phyloP scores from a whole-genome alignment of 2,329 filamentous ascomycete genomes.

The Curvularia sp. region DNA sequence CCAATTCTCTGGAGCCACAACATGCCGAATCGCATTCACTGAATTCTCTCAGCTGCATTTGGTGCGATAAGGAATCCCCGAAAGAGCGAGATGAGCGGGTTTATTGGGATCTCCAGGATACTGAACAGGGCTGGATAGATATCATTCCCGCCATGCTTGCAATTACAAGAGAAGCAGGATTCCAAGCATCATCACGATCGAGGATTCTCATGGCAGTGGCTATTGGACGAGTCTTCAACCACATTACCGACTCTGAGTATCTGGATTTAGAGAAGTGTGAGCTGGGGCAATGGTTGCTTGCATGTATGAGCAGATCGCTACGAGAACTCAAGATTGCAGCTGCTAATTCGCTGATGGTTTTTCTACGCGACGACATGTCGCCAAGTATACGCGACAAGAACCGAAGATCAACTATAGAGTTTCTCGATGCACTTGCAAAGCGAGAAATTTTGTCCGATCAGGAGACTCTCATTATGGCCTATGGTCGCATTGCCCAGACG shows the following conservation, averaged over 20 bases:
- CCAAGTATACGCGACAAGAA: conserved; percentile 65
- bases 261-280: conserved; percentile 72
- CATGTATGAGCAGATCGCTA: conserved; percentile 80
- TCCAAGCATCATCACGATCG: conserved; percentile 39
- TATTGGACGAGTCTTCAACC: conserved; percentile 72
- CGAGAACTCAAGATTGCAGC: conserved; percentile 85
- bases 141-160: conserved; percentile 38
- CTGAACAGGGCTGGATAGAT: conserved; percentile 44
- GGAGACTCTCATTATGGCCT: conserved; percentile 84
- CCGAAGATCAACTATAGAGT: conserved; percentile 71
- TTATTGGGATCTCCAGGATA: conserved; percentile 35
- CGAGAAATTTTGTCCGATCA: conserved; percentile 71
- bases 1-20: conserved; percentile 27
- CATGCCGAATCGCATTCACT: conserved; percentile 15
- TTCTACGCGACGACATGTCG: conserved; percentile 62
- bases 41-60: conserved; percentile 26
- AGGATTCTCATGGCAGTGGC: conserved; percentile 45
- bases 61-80: conserved; percentile 33
- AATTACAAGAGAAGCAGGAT: conserved; percentile 39
- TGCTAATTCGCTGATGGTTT: conserved; percentile 70
- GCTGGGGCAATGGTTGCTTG: conserved; percentile 80
- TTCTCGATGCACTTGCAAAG: conserved; percentile 75
- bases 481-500: conserved; percentile 80
- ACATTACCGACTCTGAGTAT: conserved; percentile 66
- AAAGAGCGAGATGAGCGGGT: conserved; percentile 8